These are phyloP conservation scores for Sphagnurus paluster DNA, from an alignment of 1,284 basidiomycete genomes.

Conservation along the genomic window DNA sequence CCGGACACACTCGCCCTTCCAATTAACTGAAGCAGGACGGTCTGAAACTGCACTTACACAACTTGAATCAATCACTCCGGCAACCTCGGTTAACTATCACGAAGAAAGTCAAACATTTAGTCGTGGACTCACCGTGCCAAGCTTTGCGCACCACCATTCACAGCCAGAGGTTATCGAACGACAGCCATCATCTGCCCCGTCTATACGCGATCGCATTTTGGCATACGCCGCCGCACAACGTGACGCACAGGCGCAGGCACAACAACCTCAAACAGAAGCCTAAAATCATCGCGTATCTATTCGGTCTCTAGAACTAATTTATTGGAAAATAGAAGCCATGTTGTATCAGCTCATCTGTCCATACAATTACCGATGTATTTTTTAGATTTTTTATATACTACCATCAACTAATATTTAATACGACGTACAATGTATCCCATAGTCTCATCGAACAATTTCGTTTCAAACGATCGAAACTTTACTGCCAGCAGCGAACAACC, in stretches of 20 bases:
- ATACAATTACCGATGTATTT: conserved; percentile 3
- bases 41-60: neutral
- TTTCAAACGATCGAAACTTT: no score
- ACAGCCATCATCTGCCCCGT: conserved; percentile 4
- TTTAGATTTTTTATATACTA: no score
- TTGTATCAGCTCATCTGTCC: neutral
- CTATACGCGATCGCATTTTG: conserved; percentile 11
- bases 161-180: conserved; percentile 4
- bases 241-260: conserved; percentile 3
- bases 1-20: conserved; percentile 20
- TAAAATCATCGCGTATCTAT: conserved; percentile 3
- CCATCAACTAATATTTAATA: no score
- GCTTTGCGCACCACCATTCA: conserved; percentile 3
- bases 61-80: no score
- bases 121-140: no score
- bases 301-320: neutral
- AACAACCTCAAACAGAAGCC: neutral
- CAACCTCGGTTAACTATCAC: no score
- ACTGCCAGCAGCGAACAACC: no score
- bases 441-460: no score
- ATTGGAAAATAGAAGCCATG: neutral
- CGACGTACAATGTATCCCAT: neutral
- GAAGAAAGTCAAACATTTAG: no score
- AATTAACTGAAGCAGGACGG: conserved; percentile 10
- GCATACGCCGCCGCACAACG: conserved; percentile 16